Conservation (phyloP, 2,329 filamentous ascomycete genomes). For the Colletotrichum echinochloae region DNA sequence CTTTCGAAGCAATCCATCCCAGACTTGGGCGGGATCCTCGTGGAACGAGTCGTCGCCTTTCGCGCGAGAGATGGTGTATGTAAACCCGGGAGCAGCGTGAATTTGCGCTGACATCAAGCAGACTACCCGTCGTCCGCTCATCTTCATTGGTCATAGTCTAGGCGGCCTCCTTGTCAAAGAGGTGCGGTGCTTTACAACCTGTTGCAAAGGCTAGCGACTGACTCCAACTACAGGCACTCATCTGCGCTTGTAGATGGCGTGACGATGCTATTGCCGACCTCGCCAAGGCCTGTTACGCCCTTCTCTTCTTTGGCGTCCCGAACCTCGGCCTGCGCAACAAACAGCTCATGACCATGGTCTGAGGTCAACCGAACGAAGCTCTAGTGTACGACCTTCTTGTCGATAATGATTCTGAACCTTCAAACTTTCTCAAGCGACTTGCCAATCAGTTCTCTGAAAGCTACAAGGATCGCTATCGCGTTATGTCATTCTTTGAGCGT, state of each 20-base stretch:
- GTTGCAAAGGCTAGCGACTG: neutral
- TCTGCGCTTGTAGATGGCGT: neutral
- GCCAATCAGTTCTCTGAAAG: neutral
- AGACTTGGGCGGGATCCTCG: neutral
- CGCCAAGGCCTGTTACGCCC: neutral
- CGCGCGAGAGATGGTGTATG: neutral
- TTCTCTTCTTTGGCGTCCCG: neutral
- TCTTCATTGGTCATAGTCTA: neutral
- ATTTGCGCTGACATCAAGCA: neutral
- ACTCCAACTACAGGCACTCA: neutral
- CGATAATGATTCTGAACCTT: neutral
- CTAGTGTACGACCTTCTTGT: neutral
- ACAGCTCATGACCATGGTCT: neutral
- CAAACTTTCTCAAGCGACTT: neutral
- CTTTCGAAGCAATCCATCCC: neutral
- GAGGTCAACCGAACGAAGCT: neutral
- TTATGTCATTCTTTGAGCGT: neutral
- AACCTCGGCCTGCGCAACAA: neutral
- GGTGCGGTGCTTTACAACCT: neutral
- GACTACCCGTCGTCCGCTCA: neutral
- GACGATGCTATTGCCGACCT: neutral
- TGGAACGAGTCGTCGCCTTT: neutral
- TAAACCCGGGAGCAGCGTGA: neutral
- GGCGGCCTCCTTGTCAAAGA: neutral
- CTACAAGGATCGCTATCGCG: neutral